Evolutionary conservation across 805 yeast genomes (phyloP).

Genomic region (Brettanomyces sp.): DNA sequence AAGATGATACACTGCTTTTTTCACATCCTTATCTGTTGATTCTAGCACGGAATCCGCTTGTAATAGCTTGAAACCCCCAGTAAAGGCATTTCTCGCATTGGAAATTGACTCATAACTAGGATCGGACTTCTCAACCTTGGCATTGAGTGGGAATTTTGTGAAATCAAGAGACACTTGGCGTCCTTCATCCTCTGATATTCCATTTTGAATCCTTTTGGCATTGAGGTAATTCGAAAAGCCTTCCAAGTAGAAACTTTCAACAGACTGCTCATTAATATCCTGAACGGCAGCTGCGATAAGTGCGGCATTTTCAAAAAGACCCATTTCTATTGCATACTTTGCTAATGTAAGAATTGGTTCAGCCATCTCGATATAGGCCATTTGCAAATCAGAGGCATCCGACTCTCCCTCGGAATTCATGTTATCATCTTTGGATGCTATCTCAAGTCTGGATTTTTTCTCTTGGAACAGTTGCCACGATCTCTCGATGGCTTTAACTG

Average conservation of each 20-base stretch:
- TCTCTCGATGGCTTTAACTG: slow-evolving; percentile 51
- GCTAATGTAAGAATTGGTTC: slow-evolving; percentile 68
- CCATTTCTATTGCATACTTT: slow-evolving; percentile 72
- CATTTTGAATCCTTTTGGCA: slow-evolving; percentile 27
- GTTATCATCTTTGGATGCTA: slow-evolving; percentile 21
- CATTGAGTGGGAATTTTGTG: slow-evolving; percentile 27
- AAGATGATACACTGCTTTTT: slow-evolving; percentile 41
- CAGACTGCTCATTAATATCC: slow-evolving; percentile 75
- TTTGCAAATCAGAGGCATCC: slow-evolving; percentile 33
- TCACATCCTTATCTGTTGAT: slow-evolving; percentile 47
- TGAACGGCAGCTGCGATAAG: slow-evolving; percentile 57
- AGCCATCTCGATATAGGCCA: slow-evolving; percentile 54
- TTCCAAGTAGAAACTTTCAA: slow-evolving; percentile 77
- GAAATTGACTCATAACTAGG: slow-evolving; percentile 23
- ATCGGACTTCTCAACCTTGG: slow-evolving; percentile 16
- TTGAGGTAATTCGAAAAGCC: slow-evolving; percentile 60
- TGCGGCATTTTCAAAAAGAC: slow-evolving; percentile 54
- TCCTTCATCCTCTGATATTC: slow-evolving; percentile 8
- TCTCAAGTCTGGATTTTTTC: slow-evolving; percentile 41
- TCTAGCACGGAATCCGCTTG: slow-evolving; percentile 31
- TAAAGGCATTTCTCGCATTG: slow-evolving; percentile 35
- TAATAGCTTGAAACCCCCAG: slow-evolving; percentile 23
- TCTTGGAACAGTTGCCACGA: slow-evolving; percentile 64
- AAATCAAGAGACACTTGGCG: slow-evolving; percentile 27
- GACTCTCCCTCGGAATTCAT: slow-evolving; percentile 18